Base-by-base conservation (phyloP, 345 rosid species). In the Eutrema japonicum region DNA sequence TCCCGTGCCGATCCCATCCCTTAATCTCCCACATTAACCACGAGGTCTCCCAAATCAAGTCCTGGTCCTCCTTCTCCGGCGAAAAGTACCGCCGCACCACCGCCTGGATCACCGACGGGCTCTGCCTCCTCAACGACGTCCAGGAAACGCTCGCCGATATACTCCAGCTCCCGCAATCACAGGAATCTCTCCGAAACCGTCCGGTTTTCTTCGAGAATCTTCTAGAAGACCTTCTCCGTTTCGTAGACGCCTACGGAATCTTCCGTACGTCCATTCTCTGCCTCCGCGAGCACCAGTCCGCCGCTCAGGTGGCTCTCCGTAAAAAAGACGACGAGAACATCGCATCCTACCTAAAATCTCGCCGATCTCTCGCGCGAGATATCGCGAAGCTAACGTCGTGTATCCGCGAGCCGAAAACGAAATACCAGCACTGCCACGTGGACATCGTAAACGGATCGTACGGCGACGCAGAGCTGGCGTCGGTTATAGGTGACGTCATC, bases 161-260 rank as follows among this genome's bases (percentile, higher is more conserved):
- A 1, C 79, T 79, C 22, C 76, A 74, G 4, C 82, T 79, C 27
- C 79, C 82, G 0, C 82, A 79, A 18, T 74, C 79, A 2, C 82
- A 70, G 1, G 79, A 74, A n/a, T 74, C 82, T 58, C 72, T 79
- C 7, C 48, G 79, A 6, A 74, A 70, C 72, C 75, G 76, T 10
- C 75, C 78, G 0, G 3, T 56, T 5, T 79, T 73, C 72, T 68
- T 79, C 68, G 82, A 79, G 40, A 79, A 74, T 43, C 82, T 79
- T 56, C 42, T 79, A 6, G 82, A 79, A 69, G 79, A 79, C 27
- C 71, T 79, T 36, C 73, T 79, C 27, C 26, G 72, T 1, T 74
- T 79, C 67, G 82, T 79, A 12, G 82, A 79, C 76, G 82, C 78
- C 1, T 79, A 79, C 69, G 82, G 82, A 11, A 70, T 74, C 22